These are phyloP conservation scores for Colletotrichum cuscutae DNA, from an alignment of 2,329 filamentous ascomycete genomes.

Conservation along the genomic window DNA sequence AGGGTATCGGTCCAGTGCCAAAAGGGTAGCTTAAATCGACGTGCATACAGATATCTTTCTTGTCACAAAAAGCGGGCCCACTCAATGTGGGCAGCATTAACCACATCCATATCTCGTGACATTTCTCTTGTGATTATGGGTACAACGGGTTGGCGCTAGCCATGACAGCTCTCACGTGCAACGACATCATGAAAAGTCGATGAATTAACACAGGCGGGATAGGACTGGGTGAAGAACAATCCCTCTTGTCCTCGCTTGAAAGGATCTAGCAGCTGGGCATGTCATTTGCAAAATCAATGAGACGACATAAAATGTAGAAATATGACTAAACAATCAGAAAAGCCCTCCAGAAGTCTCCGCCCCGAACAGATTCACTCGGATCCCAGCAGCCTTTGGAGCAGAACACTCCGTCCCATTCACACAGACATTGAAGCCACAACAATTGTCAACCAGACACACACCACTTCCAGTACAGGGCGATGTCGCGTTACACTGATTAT, in stretches of 20 bases:
- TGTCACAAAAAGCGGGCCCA: no score
- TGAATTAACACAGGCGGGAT: no score
- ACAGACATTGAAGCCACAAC: constrained; percentile 32
- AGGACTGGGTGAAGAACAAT: no score
- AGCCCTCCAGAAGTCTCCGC: not conserved
- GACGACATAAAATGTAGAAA: no score
- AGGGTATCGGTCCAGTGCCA: not conserved
- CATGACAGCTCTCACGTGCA: not conserved
- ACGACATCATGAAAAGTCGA: no score
- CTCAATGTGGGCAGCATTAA: no score
- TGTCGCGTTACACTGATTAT: constrained; percentile 12
- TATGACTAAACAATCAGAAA: constrained; percentile 2
- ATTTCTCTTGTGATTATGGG: not conserved
- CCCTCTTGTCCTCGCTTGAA: no score
- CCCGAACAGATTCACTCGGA: constrained; percentile 3
- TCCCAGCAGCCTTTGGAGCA: not conserved
- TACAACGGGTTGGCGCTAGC: not conserved
- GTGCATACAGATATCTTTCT: not conserved
- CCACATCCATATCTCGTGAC: no score
- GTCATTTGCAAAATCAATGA: no score
- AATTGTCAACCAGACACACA: constrained; percentile 28
- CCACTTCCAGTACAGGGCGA: constrained; percentile 9
- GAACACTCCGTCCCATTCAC: constrained; percentile 35
- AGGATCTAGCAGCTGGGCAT: no score
- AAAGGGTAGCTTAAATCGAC: not conserved